A percentile compares a stretch with the other conserved stretches of the same genome.
These are phyloP conservation scores for Cicer chorassanicum DNA, from an alignment of 306 rosid genomes.

Conservation along the genomic window DNA sequence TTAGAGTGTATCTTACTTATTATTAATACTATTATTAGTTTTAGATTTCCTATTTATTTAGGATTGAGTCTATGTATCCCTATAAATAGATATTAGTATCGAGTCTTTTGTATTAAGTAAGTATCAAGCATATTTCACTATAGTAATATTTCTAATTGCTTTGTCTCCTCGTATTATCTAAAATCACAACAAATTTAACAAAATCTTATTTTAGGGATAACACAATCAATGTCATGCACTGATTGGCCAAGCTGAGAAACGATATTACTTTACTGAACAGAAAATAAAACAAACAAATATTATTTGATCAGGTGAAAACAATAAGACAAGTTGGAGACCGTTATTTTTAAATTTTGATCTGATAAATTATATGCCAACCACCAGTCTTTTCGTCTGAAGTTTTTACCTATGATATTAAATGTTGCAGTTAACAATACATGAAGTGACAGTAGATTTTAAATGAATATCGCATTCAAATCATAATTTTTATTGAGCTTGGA, in stretches of 20 bases:
- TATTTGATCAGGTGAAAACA: slow-evolving; percentile 11
- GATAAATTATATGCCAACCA: slow-evolving; percentile 16
- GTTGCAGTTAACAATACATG: slow-evolving; percentile 25
- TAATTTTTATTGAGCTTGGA: neutral
- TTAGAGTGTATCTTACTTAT: too few relatives aligned
- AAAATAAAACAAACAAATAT: neutral
- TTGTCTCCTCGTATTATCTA: too few relatives aligned
- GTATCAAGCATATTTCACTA: too few relatives aligned
- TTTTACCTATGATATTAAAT: slow-evolving; percentile 18
- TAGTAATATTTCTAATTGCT: too few relatives aligned
- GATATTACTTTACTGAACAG: slow-evolving; percentile 8
- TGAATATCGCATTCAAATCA: slow-evolving; percentile 16
- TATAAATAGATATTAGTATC: too few relatives aligned
- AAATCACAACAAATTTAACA: too few relatives aligned
- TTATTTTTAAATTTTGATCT: slow-evolving; percentile 31
- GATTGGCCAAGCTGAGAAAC: slow-evolving; percentile 22
- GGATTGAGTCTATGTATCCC: too few relatives aligned
- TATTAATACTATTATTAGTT: too few relatives aligned
- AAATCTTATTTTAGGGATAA: slow-evolving; percentile 9
- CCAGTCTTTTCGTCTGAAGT: neutral
- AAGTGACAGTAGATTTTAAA: neutral
- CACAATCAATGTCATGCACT: neutral
- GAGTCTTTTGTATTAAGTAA: too few relatives aligned
- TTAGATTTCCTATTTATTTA: too few relatives aligned
- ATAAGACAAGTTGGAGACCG: neutral